These are phyloP conservation scores for Penicillium ucsense DNA, from an alignment of 495 filamentous ascomycete genomes.

Conservation along the genomic window DNA sequence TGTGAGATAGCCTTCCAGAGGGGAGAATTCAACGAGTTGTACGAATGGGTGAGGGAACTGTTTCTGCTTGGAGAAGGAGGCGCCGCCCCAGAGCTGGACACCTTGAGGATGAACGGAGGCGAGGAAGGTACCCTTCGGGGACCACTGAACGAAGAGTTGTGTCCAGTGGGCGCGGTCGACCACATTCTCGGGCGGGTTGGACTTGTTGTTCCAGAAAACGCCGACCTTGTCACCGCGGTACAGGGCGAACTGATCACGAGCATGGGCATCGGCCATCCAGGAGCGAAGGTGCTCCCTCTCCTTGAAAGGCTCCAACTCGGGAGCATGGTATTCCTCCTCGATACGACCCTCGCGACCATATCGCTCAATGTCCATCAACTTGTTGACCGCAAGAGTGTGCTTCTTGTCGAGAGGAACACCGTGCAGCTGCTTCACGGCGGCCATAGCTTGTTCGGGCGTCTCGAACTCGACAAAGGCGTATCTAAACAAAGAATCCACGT, in stretches of 20 bases:
- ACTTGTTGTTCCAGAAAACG: constrained; percentile 97
- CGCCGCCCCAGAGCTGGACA: constrained; percentile 92
- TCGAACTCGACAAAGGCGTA: constrained; percentile 95
- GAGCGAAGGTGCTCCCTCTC: constrained; percentile 92
- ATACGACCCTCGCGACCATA: constrained; percentile 90
- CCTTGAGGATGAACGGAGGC: constrained; percentile 91
- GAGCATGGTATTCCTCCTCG: constrained; percentile 77
- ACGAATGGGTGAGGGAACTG: constrained; percentile 92
- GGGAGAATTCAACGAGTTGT: constrained; percentile 93
- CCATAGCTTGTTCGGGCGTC: constrained; percentile 79
- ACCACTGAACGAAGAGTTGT: constrained; percentile 96
- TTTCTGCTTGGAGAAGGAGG: constrained; percentile 78
- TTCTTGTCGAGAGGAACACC: constrained; percentile 82
- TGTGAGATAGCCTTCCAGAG: constrained; percentile 82
- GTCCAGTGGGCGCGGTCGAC: constrained; percentile 94
- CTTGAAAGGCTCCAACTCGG: constrained; percentile 65
- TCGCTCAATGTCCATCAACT: constrained; percentile 93
- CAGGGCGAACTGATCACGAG: constrained; percentile 89
- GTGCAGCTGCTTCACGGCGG: constrained; percentile 78
- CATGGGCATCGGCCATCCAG: constrained; percentile 78
- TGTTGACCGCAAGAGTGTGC: constrained; percentile 92
- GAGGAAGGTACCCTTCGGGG: constrained; percentile 84
- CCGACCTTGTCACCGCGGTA: constrained; percentile 83
- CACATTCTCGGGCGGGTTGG: constrained; percentile 74
- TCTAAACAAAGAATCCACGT: constrained; percentile 29